Percentiles rank a stretch among this genome's conserved stretches.
These are phyloP conservation scores for Triticum aestivum DNA, from an alignment of 176 grass and related monocot genomes.

Conservation along the genomic window IWGSC_CS_RefSeq_v2.1 NC_057802.1:64765262-64765761, in stretches of 20 bases:
- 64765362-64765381: conserved; percentile 4
- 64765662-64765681: conserved; percentile 86
- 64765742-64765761: conserved; percentile 3
- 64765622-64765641: conserved; percentile 77
- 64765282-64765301: neutral
- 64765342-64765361: neutral
- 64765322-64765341: neutral
- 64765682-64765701: conserved; percentile 47
- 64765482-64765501: conserved; percentile 97
- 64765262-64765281: neutral
- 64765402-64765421: neutral
- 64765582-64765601: conserved; percentile 96
- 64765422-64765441: neutral
- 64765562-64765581: conserved; percentile 77
- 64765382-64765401: neutral
- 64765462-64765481: conserved; percentile 53
- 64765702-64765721: neutral
- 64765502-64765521: conserved; percentile 81
- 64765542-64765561: conserved; percentile 88
- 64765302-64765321: neutral
- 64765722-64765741: neutral
- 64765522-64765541: conserved; percentile 89
- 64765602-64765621: conserved; percentile 96
- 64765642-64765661: conserved; percentile 86
- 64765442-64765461: neutral